These are phyloP conservation scores for Coprinopsis marcescibilis DNA, from an alignment of 768 basidiomycete genomes.

Conservation along the genomic window DNA sequence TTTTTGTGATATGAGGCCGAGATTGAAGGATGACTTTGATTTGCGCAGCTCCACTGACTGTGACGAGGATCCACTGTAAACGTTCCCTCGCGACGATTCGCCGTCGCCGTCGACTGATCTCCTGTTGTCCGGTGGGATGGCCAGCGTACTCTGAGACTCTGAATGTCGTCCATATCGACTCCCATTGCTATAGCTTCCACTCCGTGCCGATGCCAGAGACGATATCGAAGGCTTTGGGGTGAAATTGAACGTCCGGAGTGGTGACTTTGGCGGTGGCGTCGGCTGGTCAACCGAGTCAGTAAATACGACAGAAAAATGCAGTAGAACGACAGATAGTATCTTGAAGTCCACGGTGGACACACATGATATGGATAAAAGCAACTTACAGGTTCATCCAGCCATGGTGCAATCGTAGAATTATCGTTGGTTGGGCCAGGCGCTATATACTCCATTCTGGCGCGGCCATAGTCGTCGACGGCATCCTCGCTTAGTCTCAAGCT, in stretches of 20 bases:
- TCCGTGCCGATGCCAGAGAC: conserved; percentile 30
- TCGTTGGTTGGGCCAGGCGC: conserved; percentile 16
- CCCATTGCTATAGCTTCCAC: conserved; percentile 25
- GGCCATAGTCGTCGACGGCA: conserved; percentile 22
- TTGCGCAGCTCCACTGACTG: conserved; percentile 36
- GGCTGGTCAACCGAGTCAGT: conserved; percentile 26
- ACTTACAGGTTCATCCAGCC: conserved; percentile 26
- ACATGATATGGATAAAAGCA: too few relatives aligned
- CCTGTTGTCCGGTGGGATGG: conserved; percentile 24
- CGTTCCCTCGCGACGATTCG: conserved; percentile 18
- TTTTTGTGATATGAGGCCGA: conserved; percentile 29
- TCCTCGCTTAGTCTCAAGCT: conserved; percentile 20
- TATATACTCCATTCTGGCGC: conserved; percentile 17
- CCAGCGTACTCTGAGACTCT: conserved; percentile 30
- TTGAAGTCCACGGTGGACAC: too few relatives aligned
- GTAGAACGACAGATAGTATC: background rate
- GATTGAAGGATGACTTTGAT: conserved; percentile 36
- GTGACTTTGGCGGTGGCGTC: conserved; percentile 36
- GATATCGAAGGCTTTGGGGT: conserved; percentile 35
- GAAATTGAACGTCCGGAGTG: conserved; percentile 32
- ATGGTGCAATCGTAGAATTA: conserved; percentile 25
- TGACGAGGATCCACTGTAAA: conserved; percentile 24
- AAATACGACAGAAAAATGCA: background rate
- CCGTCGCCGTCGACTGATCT: conserved; percentile 26
- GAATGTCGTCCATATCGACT: conserved; percentile 27